Evolutionary conservation across 257 asterid genomes (phyloP).

Genomic region (Catharanthus roseus): DNA sequence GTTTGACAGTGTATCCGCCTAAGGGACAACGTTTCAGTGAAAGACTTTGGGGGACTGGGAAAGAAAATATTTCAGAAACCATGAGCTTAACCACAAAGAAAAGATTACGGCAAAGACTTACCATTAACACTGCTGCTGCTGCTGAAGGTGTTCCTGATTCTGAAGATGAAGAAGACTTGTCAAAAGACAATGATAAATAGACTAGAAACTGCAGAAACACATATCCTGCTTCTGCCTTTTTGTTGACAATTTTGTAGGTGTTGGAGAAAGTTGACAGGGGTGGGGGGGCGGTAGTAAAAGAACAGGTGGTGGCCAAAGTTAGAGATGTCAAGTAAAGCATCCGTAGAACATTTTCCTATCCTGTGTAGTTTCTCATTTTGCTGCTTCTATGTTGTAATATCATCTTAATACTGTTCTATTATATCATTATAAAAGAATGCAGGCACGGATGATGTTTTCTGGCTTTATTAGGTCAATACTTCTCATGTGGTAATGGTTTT

Average conservation of each 20-base stretch:
- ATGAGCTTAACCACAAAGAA: conserved; percentile 41
- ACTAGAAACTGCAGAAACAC: not conserved
- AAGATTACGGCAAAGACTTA: conserved; percentile 56
- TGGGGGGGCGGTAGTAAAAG: not conserved
- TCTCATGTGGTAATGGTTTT: too few relatives aligned
- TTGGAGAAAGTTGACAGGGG: too few relatives aligned
- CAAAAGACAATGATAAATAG: conserved; percentile 5
- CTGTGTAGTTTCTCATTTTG: too few relatives aligned
- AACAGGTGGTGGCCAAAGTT: not conserved
- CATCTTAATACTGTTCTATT: not conserved
- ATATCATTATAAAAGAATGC: not conserved
- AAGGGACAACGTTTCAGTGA: conserved; percentile 35
- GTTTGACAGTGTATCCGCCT: conserved; percentile 21
- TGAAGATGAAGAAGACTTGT: conserved; percentile 40
- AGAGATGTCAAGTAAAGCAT: too few relatives aligned
- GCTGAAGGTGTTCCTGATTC: conserved; percentile 48
- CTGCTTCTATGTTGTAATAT: not conserved
- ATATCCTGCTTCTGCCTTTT: conserved; percentile 6
- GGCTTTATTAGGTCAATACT: not conserved
- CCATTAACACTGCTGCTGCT: conserved; percentile 45
- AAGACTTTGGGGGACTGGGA: conserved; percentile 45
- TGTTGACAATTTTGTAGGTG: conserved; percentile 1
- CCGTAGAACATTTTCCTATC: not conserved
- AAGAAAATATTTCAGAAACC: conserved; percentile 36
- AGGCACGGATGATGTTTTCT: not conserved